Evolutionary conservation across 306 rosid genomes (phyloP).

Genomic region (Fragaria iinumae): DNA sequence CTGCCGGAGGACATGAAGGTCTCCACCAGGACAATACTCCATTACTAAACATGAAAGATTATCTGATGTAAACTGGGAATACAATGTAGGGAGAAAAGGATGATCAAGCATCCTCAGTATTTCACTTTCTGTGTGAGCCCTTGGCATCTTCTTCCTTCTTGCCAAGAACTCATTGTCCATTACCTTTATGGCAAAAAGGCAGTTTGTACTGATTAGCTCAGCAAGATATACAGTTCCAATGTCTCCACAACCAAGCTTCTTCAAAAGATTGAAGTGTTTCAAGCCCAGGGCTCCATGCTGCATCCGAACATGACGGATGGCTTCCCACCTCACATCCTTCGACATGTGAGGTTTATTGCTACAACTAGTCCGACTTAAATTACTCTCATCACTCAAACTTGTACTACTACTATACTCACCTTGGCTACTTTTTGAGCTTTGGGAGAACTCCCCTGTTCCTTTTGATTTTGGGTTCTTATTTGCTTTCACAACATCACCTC

Average conservation of each 20-base stretch:
- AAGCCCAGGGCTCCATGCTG: conserved; percentile 73
- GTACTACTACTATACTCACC: conserved; percentile 94
- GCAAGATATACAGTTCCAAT: conserved; percentile 98
- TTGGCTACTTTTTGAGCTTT: conserved; percentile 92
- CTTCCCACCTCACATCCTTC: conserved; percentile 94
- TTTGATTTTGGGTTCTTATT: conserved; percentile 52
- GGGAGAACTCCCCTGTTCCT: conserved; percentile 84
- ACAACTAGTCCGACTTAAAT: conserved; percentile 73
- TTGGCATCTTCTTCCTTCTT: conserved; percentile 87
- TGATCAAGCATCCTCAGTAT: conserved; percentile 93
- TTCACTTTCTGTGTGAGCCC: conserved; percentile 97
- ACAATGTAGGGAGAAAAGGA: conserved; percentile 95
- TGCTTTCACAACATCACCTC: conserved; percentile 35
- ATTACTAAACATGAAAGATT: conserved; percentile 91
- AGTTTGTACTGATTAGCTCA: conserved; percentile 69
- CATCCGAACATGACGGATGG: conserved; percentile 59
- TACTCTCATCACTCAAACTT: conserved; percentile 92
- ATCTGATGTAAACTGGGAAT: conserved; percentile 84
- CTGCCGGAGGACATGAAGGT: conserved; percentile 96
- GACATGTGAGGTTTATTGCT: conserved; percentile 99
- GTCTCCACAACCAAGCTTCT: conserved; percentile 98
- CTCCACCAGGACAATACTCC: conserved; percentile 99
- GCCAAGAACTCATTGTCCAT: conserved; percentile 96
- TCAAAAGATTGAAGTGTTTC: conserved; percentile 82
- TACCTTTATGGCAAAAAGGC: conserved; percentile 92